phyloP scores from a whole-genome alignment of 768 basidiomycete species.

The Tylopilus balloui region DNA sequence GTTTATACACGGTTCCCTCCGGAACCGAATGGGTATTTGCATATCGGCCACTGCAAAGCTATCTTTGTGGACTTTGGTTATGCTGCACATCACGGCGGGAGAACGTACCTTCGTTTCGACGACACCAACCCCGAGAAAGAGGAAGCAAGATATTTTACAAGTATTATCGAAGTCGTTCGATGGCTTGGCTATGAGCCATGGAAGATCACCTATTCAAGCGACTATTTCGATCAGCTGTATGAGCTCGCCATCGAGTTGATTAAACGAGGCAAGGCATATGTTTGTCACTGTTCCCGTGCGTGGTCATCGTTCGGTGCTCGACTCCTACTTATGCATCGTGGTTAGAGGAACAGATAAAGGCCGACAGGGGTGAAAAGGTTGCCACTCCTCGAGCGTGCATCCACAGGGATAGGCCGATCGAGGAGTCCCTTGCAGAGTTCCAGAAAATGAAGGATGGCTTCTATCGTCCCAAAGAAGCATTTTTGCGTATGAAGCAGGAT shows the following conservation, averaged over 20 bases:
- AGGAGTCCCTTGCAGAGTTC: constrained; percentile 85
- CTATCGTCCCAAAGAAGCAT: constrained; percentile 89
- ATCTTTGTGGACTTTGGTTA: constrained; percentile 99
- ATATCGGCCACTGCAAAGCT: constrained; percentile 96
- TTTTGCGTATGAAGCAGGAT: constrained; percentile 96
- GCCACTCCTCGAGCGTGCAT: constrained; percentile 77
- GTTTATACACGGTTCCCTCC: constrained; percentile 98
- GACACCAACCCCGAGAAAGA: constrained; percentile 99
- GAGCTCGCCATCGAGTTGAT: constrained; percentile 86
- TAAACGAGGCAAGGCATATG: constrained; percentile 87
- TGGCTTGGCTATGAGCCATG: constrained; percentile 99
- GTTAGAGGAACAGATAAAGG: constrained; percentile 88
- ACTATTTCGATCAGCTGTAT: constrained; percentile 87
- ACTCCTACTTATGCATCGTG: constrained; percentile 2
- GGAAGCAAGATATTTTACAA: constrained; percentile 93
- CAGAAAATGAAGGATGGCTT: constrained; percentile 87
- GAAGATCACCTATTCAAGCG: constrained; percentile 98
- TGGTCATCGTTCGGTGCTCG: constrained; percentile 11
- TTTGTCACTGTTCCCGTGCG: constrained; percentile 94
- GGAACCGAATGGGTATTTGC: constrained; percentile 95
- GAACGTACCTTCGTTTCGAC: constrained; percentile 92
- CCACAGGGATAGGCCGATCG: constrained; percentile 83
- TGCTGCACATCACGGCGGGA: constrained; percentile 88
- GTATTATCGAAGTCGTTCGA: constrained; percentile 88
- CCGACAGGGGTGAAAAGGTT: constrained; percentile 79